Evolutionary conservation across 257 asterid genomes (phyloP).

Genomic region (Solanum virginianum): DNA sequence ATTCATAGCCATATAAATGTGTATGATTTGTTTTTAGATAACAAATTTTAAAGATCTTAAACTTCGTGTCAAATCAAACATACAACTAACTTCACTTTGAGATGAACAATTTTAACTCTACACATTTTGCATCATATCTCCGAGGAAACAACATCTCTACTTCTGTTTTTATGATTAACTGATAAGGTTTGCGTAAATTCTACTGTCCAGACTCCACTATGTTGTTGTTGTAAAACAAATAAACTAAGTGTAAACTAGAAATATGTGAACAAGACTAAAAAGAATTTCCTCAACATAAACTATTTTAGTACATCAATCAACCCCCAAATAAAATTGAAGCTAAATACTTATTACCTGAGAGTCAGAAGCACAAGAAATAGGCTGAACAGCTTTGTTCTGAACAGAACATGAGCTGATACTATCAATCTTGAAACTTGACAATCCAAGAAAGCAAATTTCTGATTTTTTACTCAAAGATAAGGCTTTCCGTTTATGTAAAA

Average conservation of each 20-base stretch:
- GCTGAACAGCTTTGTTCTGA: constrained; percentile 5
- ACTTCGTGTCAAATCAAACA: background rate
- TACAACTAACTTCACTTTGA: background rate
- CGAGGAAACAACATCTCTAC: too few species aligned
- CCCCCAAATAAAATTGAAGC: background rate
- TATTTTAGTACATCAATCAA: background rate
- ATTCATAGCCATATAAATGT: background rate
- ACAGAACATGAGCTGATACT: constrained; percentile 6
- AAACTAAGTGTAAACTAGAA: background rate
- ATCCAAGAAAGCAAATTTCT: constrained; percentile 14
- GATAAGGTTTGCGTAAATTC: too few species aligned
- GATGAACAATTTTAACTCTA: background rate
- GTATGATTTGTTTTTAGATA: background rate
- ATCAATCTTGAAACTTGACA: constrained; percentile 13
- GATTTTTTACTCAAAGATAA: background rate
- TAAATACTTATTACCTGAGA: constrained; percentile 13
- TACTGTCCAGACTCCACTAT: too few species aligned
- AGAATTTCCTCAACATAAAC: background rate
- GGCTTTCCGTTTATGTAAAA: background rate
- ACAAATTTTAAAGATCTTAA: background rate
- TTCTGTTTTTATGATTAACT: too few species aligned
- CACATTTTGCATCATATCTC: background rate
- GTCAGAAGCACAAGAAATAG: constrained; percentile 19
- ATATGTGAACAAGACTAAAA: background rate
- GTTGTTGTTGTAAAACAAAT: background rate